Percentiles rank a stretch among this genome's conserved stretches.
These are phyloP conservation scores for Diaporthe nobilis DNA, from an alignment of 2,329 filamentous ascomycete genomes.

Conservation along the genomic window DNA sequence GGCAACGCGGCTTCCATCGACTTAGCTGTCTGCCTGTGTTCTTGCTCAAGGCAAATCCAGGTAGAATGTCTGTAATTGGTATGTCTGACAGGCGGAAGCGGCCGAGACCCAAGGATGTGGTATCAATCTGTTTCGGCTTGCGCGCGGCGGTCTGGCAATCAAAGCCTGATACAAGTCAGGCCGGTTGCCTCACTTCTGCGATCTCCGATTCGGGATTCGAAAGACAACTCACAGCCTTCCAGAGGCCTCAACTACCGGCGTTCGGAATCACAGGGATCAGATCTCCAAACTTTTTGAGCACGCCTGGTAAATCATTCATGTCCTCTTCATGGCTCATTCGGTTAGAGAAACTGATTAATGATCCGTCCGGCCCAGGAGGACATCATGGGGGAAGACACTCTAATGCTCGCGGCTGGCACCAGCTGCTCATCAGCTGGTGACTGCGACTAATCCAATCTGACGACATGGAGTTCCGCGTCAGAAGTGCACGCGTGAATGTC, in stretches of 20 bases:
- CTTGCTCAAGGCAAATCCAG: conserved; percentile 1
- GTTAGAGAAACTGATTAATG: not conserved
- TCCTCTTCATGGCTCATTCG: not conserved
- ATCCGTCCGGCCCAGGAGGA: not conserved
- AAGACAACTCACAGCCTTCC: no score
- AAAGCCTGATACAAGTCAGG: not conserved
- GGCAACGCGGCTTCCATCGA: conserved; percentile 24
- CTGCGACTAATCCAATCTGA: conserved; percentile 13
- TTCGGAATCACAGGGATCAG: conserved; percentile 2
- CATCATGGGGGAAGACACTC: not conserved
- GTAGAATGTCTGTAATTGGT: conserved; percentile 22
- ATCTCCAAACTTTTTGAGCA: not conserved
- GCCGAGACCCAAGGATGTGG: conserved; percentile 24
- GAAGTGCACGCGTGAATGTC: conserved; percentile 1
- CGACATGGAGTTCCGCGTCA: conserved; percentile 26
- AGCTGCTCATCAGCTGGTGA: conserved; percentile 1
- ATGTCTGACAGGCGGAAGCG: conserved; percentile 20
- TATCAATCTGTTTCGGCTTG: conserved; percentile 30
- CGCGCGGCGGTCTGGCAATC: conserved; percentile 23
- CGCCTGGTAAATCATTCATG: not conserved
- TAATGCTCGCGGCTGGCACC: not conserved
- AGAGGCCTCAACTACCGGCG: conserved; percentile 20
- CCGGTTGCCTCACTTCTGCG: conserved; percentile 37
- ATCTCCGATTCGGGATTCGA: conserved; percentile 15
- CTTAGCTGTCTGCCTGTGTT: conserved; percentile 3